phyloP scores from a whole-genome alignment of 2,329 filamentous ascomycete genomes.

The Colletotrichum tanaceti region DNA sequence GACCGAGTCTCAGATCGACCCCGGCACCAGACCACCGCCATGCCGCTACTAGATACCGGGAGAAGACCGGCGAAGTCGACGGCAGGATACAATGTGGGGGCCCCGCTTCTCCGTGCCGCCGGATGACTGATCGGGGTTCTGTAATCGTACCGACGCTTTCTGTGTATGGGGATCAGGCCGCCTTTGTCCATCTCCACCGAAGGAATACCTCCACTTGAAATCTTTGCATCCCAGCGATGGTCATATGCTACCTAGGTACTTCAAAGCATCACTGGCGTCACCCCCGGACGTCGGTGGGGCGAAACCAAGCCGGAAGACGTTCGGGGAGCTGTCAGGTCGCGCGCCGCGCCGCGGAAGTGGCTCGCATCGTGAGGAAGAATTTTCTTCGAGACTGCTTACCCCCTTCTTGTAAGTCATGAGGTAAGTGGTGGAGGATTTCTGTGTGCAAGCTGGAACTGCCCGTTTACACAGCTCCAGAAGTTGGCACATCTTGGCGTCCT shows the following conservation, averaged over 20 bases:
- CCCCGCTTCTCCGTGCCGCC: conserved; percentile 35
- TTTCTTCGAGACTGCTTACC: neutral
- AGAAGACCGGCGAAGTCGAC: conserved; percentile 17
- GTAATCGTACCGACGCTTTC: conserved; percentile 27
- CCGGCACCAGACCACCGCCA: conserved; percentile 1
- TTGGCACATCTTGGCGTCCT: neutral
- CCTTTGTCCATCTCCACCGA: conserved; percentile 19
- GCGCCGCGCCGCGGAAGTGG: conserved; percentile 8
- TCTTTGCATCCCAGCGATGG: conserved; percentile 9
- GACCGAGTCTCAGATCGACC: too few species aligned
- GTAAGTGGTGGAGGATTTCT: conserved; percentile 23
- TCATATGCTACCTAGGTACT: neutral
- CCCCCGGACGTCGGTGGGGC: conserved; percentile 18
- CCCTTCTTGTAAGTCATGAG: conserved; percentile 11
- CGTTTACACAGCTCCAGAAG: conserved; percentile 3
- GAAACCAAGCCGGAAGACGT: conserved; percentile 21
- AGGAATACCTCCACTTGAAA: conserved; percentile 13
- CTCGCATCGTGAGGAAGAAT: conserved; percentile 15
- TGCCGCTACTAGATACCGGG: conserved; percentile 26
- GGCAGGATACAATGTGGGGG: conserved; percentile 15
- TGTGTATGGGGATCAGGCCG: conserved; percentile 9
- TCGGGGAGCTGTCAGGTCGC: conserved; percentile 15
- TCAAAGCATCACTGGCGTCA: conserved; percentile 11
- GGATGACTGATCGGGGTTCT: conserved; percentile 33
- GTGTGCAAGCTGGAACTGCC: neutral